Evolutionary conservation across 2,329 filamentous ascomycete species (phyloP).

Genomic region (Dactylellina parvicollis): DNA sequence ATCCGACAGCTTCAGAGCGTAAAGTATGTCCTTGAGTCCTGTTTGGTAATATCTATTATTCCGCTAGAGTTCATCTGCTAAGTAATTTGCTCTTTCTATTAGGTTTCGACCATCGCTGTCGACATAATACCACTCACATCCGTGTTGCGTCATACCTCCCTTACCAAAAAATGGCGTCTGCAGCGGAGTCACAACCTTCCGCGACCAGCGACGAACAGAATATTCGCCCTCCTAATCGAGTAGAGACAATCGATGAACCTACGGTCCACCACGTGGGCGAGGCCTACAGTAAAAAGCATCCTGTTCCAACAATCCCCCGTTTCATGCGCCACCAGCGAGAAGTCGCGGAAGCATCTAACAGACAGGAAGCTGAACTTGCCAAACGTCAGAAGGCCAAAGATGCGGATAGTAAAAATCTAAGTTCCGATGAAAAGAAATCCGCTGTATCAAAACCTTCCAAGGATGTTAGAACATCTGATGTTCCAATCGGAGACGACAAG

Average conservation of each 20-base stretch:
- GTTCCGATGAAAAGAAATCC: not conserved
- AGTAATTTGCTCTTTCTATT: too few species aligned
- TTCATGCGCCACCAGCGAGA: slow-evolving; percentile 49
- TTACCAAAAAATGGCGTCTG: slow-evolving; percentile 31
- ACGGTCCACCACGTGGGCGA: slow-evolving; percentile 47
- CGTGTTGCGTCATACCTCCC: slow-evolving; percentile 11
- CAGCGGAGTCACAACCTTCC: slow-evolving; percentile 1
- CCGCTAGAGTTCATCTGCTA: too few species aligned
- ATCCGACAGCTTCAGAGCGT: too few species aligned
- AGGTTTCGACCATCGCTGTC: not conserved
- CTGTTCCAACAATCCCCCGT: slow-evolving; percentile 39
- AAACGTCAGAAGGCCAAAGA: slow-evolving; percentile 20
- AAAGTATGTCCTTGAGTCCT: too few species aligned
- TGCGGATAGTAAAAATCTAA: not conserved
- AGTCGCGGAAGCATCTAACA: slow-evolving; percentile 32
- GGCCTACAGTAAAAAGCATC: slow-evolving; percentile 39
- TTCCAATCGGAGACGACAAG: slow-evolving; percentile 95
- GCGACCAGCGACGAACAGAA: not conserved
- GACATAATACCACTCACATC: slow-evolving; percentile 1
- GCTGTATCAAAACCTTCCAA: slow-evolving; percentile 17
- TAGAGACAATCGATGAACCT: slow-evolving; percentile 36
- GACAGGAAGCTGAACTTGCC: slow-evolving; percentile 42
- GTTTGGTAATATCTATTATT: too few species aligned
- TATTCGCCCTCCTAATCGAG: slow-evolving; percentile 14
- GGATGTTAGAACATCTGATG: slow-evolving; percentile 75